A percentile compares a stretch with the other conserved stretches of the same genome.
Conservation (phyloP, 805 yeast species). For the Monosporozyma aerobia region DNA sequence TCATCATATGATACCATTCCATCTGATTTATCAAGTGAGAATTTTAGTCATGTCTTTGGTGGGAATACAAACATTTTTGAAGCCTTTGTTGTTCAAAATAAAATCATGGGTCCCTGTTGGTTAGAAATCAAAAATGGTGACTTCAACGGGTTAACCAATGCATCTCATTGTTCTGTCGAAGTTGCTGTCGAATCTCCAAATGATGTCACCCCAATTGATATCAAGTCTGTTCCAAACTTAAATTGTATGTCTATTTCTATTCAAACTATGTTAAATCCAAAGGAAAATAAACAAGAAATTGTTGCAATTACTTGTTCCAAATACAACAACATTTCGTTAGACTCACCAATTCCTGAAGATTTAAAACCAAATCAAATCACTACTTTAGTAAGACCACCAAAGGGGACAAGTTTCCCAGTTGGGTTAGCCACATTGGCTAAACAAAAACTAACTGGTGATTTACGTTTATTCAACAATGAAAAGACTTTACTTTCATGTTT, state of each 20-base stretch:
- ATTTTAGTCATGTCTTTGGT: constrained; percentile 76
- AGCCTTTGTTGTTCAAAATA: constrained; percentile 70
- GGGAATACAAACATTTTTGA: constrained; percentile 67
- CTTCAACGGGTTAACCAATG: constrained; percentile 46
- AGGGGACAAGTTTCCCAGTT: constrained; percentile 62
- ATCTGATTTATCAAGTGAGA: constrained; percentile 58
- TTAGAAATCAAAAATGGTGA: constrained; percentile 59
- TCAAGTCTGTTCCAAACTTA: constrained; percentile 51
- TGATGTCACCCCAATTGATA: constrained; percentile 39
- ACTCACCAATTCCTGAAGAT: constrained; percentile 58
- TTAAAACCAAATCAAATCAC: constrained; percentile 50
- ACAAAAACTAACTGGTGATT: constrained; percentile 34
- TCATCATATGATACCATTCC: constrained; percentile 44
- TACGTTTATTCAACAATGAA: constrained; percentile 63
- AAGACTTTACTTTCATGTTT: constrained; percentile 64
- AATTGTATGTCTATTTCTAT: constrained; percentile 68
- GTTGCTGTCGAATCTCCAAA: constrained; percentile 45
- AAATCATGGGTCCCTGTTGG: constrained; percentile 98
- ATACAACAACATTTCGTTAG: constrained; percentile 61
- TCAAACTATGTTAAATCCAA: constrained; percentile 70
- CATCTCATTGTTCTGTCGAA: constrained; percentile 78
- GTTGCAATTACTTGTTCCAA: constrained; percentile 74
- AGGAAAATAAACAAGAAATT: constrained; percentile 73
- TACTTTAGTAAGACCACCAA: constrained; percentile 71
- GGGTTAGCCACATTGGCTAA: constrained; percentile 60